Evolutionary conservation across 2,329 filamentous ascomycete species (phyloP).

Genomic region (Lecanicillium sp.): DNA sequence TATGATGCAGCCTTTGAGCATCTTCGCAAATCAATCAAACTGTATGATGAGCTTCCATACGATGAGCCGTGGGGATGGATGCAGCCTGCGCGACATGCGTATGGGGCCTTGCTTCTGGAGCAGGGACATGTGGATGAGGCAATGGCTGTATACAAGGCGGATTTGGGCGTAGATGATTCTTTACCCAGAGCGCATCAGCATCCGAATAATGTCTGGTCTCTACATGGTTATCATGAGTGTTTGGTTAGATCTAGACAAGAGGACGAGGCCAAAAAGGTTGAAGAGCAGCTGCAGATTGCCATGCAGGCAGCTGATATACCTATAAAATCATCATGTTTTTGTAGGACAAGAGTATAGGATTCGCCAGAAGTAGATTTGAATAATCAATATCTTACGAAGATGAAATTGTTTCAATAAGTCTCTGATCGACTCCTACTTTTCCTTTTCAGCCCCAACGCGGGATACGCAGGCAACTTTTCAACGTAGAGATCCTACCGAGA

Average conservation of each 20-base stretch:
- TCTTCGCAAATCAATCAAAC: conserved; percentile 46
- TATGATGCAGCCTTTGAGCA: conserved; percentile 50
- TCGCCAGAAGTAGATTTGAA: no score
- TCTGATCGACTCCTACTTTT: no score
- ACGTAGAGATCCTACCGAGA: no score
- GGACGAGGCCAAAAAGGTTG: conserved; percentile 26
- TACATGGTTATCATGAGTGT: conserved; percentile 68
- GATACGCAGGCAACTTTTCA: no score
- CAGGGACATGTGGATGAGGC: conserved; percentile 52
- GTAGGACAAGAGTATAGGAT: conserved; percentile 8
- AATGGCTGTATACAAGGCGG: conserved; percentile 47
- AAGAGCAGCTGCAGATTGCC: conserved; percentile 40
- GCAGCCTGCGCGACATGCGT: conserved; percentile 64
- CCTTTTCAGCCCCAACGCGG: no score
- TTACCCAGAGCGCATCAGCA: conserved; percentile 58
- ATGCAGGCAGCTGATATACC: conserved; percentile 52
- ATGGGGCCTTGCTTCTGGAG: conserved; percentile 60
- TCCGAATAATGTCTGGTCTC: conserved; percentile 66
- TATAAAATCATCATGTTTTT: conserved; percentile 29
- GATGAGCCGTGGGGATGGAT: conserved; percentile 77
- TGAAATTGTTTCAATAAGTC: background rate
- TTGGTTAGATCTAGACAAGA: conserved; percentile 40
- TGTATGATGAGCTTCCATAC: conserved; percentile 58
- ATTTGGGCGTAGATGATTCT: conserved; percentile 50
- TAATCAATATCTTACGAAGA: background rate